A percentile compares a stretch with the other conserved stretches of the same genome.
phyloP scores from a whole-genome alignment of 345 rosid genomes.

The Populus deltoides region DNA sequence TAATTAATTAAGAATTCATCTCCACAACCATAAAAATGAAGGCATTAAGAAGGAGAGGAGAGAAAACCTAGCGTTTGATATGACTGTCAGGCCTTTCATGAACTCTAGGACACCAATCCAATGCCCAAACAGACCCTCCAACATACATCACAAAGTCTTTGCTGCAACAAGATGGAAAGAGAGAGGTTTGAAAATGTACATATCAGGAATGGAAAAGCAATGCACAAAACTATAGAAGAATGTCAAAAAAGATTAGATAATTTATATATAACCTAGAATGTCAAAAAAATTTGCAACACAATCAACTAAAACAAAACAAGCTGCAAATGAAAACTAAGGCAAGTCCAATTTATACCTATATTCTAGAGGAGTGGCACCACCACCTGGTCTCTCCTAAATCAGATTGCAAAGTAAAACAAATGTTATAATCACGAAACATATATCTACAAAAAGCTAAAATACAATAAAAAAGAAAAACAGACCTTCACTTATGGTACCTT shows the following conservation, averaged over 20 bases:
- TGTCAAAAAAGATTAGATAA: not conserved
- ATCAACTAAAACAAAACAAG: not conserved
- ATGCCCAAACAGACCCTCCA: slow-evolving; percentile 88
- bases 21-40: not conserved
- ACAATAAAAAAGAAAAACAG: not conserved
- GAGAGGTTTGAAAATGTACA: not conserved
- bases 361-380: slow-evolving; percentile 23
- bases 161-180: slow-evolving; percentile 46
- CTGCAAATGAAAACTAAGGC: not conserved
- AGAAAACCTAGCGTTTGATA: slow-evolving; percentile 65
- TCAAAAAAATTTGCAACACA: not conserved
- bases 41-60: not conserved
- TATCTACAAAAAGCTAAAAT: not conserved
- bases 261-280: not conserved
- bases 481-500: slow-evolving; percentile 40
- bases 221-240: not conserved
- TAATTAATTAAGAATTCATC: not conserved
- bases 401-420: slow-evolving; percentile 2
- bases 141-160: slow-evolving; percentile 73
- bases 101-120: slow-evolving; percentile 91
- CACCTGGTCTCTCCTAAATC: slow-evolving; percentile 26
- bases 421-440: not conserved
- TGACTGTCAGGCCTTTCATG: slow-evolving; percentile 40
- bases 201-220: not conserved
- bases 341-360: slow-evolving; percentile 37